A percentile compares a stretch with the other conserved stretches of the same genome.
Conservation (phyloP, 169 alveolate species). For the Cystoisospora suis region DNA sequence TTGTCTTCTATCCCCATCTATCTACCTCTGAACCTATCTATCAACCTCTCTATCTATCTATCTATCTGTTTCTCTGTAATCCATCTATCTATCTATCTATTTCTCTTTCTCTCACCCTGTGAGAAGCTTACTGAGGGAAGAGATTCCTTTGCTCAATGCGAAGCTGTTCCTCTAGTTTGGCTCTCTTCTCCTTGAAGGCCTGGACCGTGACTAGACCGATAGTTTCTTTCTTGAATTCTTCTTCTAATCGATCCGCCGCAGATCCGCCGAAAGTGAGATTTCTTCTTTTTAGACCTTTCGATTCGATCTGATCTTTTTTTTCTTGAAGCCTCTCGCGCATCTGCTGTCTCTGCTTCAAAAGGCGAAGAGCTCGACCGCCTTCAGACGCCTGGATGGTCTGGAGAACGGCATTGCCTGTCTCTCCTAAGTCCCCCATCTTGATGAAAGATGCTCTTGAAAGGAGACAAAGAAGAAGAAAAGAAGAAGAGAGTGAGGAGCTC, state of each 20-base stretch:
- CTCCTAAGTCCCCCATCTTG: constrained; percentile 26
- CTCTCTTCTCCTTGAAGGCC: constrained; percentile 57
- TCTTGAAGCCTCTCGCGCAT: constrained; percentile 44
- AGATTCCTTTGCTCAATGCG: constrained; percentile 37
- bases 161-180: constrained; percentile 47
- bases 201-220: constrained; percentile 59
- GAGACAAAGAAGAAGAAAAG: not conserved
- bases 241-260: constrained; percentile 62
- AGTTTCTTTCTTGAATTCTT: constrained; percentile 60
- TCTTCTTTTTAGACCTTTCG: constrained; percentile 38
- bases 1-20: too few species aligned
- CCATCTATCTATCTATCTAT: not conserved
- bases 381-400: constrained; percentile 66
- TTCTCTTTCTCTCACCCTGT: not conserved
- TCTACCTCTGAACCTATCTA: not conserved
- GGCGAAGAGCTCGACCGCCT: constrained; percentile 61
- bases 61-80: not conserved
- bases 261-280: constrained; percentile 54
- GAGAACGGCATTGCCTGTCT: constrained; percentile 63
- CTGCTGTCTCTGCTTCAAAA: constrained; percentile 56
- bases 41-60: not conserved
- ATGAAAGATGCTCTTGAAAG: not conserved
- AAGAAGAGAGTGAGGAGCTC: not conserved
- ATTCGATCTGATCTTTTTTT: constrained; percentile 53
- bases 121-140: constrained; percentile 16